Conservation (phyloP, 306 rosid genomes). For the Gastrolobium bilobum region DNA sequence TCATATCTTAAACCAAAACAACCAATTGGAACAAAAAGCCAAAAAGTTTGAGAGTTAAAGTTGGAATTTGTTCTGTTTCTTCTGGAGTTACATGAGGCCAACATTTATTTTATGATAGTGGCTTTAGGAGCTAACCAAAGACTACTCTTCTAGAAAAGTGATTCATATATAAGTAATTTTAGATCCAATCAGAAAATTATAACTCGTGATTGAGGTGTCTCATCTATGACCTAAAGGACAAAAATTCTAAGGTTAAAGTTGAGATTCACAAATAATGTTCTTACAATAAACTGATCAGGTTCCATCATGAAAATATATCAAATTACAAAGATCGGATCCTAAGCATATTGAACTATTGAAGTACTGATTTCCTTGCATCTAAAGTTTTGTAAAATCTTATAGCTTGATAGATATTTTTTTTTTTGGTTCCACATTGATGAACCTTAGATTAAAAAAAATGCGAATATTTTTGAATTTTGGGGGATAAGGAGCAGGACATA, state of each 20-base stretch:
- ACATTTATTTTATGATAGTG: conserved; percentile 30
- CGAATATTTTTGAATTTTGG: no score
- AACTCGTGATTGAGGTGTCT: conserved; percentile 37
- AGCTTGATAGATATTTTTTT: background rate
- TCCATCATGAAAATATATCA: conserved; percentile 23
- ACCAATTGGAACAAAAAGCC: conserved; percentile 28
- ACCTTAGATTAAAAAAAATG: background rate
- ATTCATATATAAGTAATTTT: background rate
- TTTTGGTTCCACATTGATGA: conserved; percentile 12
- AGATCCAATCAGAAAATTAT: background rate
- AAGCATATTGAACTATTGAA: background rate
- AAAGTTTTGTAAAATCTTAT: background rate
- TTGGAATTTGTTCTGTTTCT: conserved; percentile 48
- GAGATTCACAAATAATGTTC: conserved; percentile 25
- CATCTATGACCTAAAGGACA: conserved; percentile 38
- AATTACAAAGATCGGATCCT: conserved; percentile 3
- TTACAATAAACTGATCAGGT: background rate
- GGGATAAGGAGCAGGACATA: no score
- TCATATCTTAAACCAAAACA: conserved; percentile 14
- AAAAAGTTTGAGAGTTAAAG: conserved; percentile 32
- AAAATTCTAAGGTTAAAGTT: background rate
- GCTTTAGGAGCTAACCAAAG: conserved; percentile 49
- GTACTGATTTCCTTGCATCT: conserved; percentile 9
- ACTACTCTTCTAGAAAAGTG: conserved; percentile 42
- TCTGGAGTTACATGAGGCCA: conserved; percentile 42